Percentiles rank a stretch among this genome's conserved stretches.
Evolutionary conservation across 202 grass and related monocot genomes (phyloP).

Genomic region (Saccharum hybrid): DNA sequence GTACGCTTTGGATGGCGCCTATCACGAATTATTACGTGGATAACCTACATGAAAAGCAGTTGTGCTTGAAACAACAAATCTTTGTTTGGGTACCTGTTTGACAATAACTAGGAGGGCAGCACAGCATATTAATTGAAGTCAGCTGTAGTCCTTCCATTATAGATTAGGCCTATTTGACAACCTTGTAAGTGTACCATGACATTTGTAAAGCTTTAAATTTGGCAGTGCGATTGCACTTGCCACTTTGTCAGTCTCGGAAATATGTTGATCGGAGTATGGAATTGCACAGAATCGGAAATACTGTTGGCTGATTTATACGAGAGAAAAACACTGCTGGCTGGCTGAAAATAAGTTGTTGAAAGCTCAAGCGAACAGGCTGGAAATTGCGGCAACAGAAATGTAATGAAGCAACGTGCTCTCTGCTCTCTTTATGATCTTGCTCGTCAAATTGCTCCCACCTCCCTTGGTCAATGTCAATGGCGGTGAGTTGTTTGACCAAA

Average conservation of each 20-base stretch:
- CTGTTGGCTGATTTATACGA: no score
- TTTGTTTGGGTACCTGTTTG: conserved; percentile 21
- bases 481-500: no score
- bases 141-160: neutral
- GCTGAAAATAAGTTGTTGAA: no score
- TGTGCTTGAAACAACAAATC: conserved; percentile 37
- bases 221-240: neutral
- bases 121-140: neutral
- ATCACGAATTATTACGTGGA: conserved; percentile 33
- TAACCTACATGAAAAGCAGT: conserved; percentile 35
- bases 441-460: no score
- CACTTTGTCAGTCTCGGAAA: neutral
- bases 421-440: no score
- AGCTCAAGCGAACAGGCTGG: no score
- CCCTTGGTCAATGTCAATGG: no score
- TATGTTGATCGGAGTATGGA: neutral
- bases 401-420: neutral
- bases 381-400: neutral
- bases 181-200: neutral
- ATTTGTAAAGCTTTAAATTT: neutral
- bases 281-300: neutral
- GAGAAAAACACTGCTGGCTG: no score
- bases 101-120: neutral
- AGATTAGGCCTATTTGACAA: neutral
- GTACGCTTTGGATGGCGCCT: conserved; percentile 43